Base-by-base conservation (phyloP, 2,329 filamentous ascomycete species). In the Macroventuria anomochaeta region DNA sequence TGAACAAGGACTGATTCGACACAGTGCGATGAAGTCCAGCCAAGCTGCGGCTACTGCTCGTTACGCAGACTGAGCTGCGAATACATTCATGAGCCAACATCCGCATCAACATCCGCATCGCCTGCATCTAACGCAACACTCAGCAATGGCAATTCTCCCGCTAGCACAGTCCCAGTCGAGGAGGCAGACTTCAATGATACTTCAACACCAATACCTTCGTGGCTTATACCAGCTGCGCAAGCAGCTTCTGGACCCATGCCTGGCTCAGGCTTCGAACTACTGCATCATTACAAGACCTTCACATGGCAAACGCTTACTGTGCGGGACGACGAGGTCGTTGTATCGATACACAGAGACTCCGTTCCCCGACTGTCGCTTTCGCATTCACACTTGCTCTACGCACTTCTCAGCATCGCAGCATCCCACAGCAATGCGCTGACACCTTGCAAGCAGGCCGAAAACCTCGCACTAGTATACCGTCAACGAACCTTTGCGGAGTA, bases 21-120 rank as follows among this genome's bases (percentile, higher is more conserved):
- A 8, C 29, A 73, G 70, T 73, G 70, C 43, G 68, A 73, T 58
- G 69, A 73, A 51, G 20, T 32, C 5, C 61, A 62, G 13, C 70
- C 68, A 21, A 15, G 13, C 7, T 73, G 70, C 47, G 46, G 48
- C 7, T 73, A 73, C 38, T 73, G 70, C 43, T 44, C 44, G 5
- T 33, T 65, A 23, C 58, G 70, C 10, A 61, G 59, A 10, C 10
- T 71, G 11, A 47, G 55, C 3, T 73, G 70, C 47, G 53, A 62
- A 43, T 72, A 71, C 39, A 42, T 40, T 12, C 54, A 44, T n/a
- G 57, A 62, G 8, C 29, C n/a, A n/a, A n/a, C 6, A 13, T 50
- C 57, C 12, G 23, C 39, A 13, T 32, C n/a, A n/a, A 13, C 7
- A 11, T 50, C 57, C 12, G 26, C 39, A n/a, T 57, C 56, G 18